These are phyloP conservation scores for Penicillium pulvis DNA, from an alignment of 495 filamentous ascomycete species.

Conservation along the genomic window DNA sequence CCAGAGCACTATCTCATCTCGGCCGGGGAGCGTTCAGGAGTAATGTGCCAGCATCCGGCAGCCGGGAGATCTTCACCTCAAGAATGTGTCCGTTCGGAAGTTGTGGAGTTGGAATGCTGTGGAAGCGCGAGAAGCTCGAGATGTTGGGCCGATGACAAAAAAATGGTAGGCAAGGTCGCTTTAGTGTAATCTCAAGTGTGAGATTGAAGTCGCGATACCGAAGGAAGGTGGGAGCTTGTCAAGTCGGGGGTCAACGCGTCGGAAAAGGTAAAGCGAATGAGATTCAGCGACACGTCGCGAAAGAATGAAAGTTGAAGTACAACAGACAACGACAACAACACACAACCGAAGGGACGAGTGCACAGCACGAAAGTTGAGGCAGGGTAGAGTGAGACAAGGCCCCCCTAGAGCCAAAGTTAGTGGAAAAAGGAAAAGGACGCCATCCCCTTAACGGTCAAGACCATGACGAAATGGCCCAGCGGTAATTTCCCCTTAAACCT, in stretches of 20 bases:
- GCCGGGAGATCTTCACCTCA: background rate
- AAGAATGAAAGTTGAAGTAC: conserved; percentile 12
- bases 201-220: background rate
- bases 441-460: background rate
- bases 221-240: background rate
- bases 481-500: conserved; percentile 2
- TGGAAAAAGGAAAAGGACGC: background rate
- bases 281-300: conserved; percentile 10
- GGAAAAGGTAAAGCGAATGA: conserved; percentile 1
- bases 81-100: background rate
- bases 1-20: conserved; percentile 49
- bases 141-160: background rate
- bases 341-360: conserved; percentile 18
- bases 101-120: background rate
- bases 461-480: background rate
- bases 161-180: background rate
- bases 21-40: conserved; percentile 17
- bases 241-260: background rate
- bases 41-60: conserved; percentile 12
- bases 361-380: conserved; percentile 23
- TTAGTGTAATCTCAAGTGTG: background rate
- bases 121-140: background rate
- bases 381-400: conserved; percentile 21
- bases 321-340: background rate
- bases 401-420: conserved; percentile 6